These are phyloP conservation scores for Naganishia cerealis DNA, from an alignment of 1,284 basidiomycete genomes.

Conservation along the genomic window DNA sequence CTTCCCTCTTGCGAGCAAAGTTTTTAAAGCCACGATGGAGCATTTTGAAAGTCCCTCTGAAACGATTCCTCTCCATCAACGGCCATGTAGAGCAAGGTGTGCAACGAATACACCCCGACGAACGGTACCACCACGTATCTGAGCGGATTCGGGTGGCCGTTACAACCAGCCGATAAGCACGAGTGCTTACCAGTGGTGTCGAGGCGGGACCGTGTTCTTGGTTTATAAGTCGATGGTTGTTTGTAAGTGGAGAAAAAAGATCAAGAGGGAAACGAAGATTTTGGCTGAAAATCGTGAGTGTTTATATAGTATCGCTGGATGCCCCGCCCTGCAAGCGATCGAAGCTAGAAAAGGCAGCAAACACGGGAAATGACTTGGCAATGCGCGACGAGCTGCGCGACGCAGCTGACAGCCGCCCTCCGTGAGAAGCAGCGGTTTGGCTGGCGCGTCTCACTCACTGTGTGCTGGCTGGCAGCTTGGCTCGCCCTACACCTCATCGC, in stretches of 20 bases:
- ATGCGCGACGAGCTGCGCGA: neutral
- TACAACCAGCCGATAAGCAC: constrained; percentile 9
- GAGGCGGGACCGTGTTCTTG: constrained; percentile 25
- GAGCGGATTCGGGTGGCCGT: constrained; percentile 28
- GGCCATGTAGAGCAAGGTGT: constrained; percentile 26
- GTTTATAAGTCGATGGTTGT: constrained; percentile 29
- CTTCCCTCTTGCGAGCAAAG: constrained; percentile 17
- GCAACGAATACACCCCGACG: neutral
- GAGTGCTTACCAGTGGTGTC: constrained; percentile 10
- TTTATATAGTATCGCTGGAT: constrained; percentile 7
- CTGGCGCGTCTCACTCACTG: constrained; percentile 21
- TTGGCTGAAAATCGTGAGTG: neutral
- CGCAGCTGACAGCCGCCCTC: neutral
- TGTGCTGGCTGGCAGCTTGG: constrained; percentile 12
- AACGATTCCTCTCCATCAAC: constrained; percentile 14
- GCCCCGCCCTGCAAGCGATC: too few species aligned
- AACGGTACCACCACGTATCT: constrained; percentile 21
- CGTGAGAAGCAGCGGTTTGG: constrained; percentile 6
- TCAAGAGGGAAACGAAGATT: neutral
- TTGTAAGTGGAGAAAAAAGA: constrained; percentile 27
- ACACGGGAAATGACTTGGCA: constrained; percentile 16
- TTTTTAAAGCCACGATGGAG: constrained; percentile 17
- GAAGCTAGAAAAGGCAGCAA: neutral
- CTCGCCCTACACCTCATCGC: constrained; percentile 20
- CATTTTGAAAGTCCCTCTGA: constrained; percentile 29